phyloP scores from a whole-genome alignment of 208 protist genomes.

The Acanthamoeba rhysodes region DNA sequence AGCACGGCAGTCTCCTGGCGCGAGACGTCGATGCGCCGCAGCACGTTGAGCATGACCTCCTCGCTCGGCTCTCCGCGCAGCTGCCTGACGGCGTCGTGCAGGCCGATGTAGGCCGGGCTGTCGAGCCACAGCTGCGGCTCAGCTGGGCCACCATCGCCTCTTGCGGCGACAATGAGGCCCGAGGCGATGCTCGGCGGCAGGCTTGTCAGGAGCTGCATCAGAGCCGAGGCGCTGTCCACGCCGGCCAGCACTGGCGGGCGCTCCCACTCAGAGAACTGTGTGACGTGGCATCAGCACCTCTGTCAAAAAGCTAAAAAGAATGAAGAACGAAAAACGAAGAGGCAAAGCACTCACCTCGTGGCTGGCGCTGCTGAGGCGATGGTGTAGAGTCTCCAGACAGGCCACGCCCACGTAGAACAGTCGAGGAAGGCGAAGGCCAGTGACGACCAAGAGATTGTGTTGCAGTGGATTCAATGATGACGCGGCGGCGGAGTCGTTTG shows the following conservation, averaged over 20 bases:
- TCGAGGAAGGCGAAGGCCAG: background rate
- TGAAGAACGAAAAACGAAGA: background rate
- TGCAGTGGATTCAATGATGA: background rate
- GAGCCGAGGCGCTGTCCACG: background rate
- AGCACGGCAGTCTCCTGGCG: background rate
- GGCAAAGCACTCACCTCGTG: background rate
- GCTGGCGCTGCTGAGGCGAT: background rate
- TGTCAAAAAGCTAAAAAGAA: background rate
- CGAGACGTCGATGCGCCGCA: background rate
- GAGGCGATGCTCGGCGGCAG: conserved; percentile 1
- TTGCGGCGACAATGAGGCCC: background rate
- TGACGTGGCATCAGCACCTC: background rate
- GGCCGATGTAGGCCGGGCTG: background rate
- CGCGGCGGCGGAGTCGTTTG: too few species aligned
- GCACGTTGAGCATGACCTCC: background rate
- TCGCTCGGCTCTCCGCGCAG: background rate
- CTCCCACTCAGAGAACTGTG: background rate
- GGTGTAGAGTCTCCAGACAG: background rate
- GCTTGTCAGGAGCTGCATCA: background rate
- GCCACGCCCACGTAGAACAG: background rate
- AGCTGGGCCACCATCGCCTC: background rate
- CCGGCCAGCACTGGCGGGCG: background rate
- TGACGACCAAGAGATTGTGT: background rate
- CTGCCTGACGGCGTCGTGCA: background rate
- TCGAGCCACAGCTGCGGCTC: background rate